These are phyloP conservation scores for Bonia amplexicaulis DNA, from an alignment of 176 grass and related monocot species.

Conservation along the genomic window DNA sequence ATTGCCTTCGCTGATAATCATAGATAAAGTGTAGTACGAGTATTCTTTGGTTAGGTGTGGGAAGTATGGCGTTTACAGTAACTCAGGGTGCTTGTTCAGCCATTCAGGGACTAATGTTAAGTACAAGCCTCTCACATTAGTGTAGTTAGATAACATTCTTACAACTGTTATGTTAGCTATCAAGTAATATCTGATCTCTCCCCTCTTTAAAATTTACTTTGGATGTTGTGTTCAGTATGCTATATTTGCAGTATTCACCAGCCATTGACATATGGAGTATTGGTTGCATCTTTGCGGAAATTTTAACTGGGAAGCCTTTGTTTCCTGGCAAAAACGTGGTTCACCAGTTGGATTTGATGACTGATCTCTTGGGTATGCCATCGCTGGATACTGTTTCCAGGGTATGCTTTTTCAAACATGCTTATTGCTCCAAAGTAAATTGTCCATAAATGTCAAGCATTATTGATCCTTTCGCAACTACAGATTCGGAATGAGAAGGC, in stretches of 20 bases:
- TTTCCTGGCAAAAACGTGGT: constrained; percentile 99
- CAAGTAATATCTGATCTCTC: background rate
- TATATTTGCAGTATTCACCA: constrained; percentile 85
- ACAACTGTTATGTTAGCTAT: constrained; percentile 17
- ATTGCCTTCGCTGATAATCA: constrained; percentile 22
- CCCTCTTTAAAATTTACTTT: background rate
- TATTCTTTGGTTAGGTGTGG: background rate
- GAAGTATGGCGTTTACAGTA: constrained; percentile 2
- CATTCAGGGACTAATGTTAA: constrained; percentile 10
- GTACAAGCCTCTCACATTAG: constrained; percentile 20
- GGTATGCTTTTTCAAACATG: constrained; percentile 43
- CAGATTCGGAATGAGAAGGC: constrained; percentile 98
- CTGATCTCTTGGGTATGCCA: constrained; percentile 92
- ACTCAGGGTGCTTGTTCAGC: constrained; percentile 9
- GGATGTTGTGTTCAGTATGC: background rate
- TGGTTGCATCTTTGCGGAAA: constrained; percentile 98
- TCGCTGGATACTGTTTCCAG: constrained; percentile 74
- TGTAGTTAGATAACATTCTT: background rate
- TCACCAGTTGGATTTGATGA: constrained; percentile 98
- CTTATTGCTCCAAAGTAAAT: constrained; percentile 20
- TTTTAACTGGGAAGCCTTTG: constrained; percentile 89
- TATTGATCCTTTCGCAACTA: constrained; percentile 21
- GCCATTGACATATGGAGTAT: constrained; percentile 99
- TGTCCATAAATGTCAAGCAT: constrained; percentile 15
- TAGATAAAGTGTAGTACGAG: background rate